These are phyloP conservation scores for Penicillium angulare DNA, from an alignment of 495 filamentous ascomycete species.

Conservation along the genomic window DNA sequence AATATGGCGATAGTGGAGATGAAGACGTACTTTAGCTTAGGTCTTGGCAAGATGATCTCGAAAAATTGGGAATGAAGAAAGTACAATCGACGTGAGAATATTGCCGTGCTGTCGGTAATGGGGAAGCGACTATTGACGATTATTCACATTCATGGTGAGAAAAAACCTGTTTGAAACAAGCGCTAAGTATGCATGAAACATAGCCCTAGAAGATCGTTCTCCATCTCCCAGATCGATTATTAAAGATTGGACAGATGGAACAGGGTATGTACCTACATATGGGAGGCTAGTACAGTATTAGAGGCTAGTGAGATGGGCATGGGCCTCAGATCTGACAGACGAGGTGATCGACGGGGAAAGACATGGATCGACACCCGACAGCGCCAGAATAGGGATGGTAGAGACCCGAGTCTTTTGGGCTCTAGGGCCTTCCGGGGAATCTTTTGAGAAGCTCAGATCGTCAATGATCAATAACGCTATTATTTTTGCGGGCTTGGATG, in stretches of 20 bases:
- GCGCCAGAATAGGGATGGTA: background rate
- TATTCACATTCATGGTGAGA: constrained; percentile 8
- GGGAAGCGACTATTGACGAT: constrained; percentile 4
- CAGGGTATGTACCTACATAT: too few relatives aligned
- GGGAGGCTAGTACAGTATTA: background rate
- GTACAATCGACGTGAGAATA: too few relatives aligned
- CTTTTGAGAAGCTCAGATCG: too few relatives aligned
- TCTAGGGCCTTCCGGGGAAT: too few relatives aligned
- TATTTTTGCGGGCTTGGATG: too few relatives aligned
- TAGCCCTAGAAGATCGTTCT: background rate
- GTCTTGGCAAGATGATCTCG: background rate
- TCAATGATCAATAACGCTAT: too few relatives aligned
- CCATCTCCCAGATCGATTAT: background rate
- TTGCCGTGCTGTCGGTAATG: too few relatives aligned
- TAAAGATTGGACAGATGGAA: background rate
- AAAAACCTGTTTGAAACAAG: constrained; percentile 3
- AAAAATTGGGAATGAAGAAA: background rate
- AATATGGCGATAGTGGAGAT: too few relatives aligned
- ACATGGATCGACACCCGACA: constrained; percentile 13
- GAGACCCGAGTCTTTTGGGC: background rate
- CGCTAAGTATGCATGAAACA: constrained; percentile 10
- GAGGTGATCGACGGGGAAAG: constrained; percentile 16
- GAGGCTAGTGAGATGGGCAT: background rate
- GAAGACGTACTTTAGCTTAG: too few relatives aligned
- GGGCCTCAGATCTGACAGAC: background rate